phyloP scores from a whole-genome alignment of 2,329 filamentous ascomycete genomes.

The Fonsecaea erecta region DNA sequence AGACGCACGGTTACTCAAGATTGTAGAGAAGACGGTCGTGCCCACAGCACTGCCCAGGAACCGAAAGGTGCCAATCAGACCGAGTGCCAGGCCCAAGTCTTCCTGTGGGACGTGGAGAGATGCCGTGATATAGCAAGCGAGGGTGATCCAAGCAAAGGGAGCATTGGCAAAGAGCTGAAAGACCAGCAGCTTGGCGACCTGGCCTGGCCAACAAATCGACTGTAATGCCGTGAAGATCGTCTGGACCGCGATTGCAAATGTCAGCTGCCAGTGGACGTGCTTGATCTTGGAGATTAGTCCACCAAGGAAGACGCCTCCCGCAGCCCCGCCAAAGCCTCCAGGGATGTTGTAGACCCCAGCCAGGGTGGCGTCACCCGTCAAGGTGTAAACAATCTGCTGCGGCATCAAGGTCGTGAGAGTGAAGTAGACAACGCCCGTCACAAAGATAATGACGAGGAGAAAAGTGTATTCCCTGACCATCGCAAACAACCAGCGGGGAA shows the following conservation, averaged over 20 bases:
- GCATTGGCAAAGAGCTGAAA: conserved; percentile 12
- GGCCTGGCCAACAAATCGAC: not conserved
- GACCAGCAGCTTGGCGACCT: not conserved
- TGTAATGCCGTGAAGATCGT: not conserved
- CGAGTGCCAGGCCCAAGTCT: conserved; percentile 37
- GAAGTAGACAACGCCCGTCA: conserved; percentile 5
- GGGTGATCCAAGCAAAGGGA: conserved; percentile 15
- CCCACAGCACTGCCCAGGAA: conserved; percentile 35
- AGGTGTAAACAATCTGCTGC: conserved; percentile 1
- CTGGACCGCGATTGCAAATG: conserved; percentile 5
- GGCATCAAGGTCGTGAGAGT: not conserved
- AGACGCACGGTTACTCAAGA: conserved; percentile 26
- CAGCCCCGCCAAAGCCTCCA: conserved; percentile 27
- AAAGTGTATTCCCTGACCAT: conserved; percentile 1
- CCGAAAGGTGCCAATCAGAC: conserved; percentile 34
- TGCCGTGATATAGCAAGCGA: conserved; percentile 7
- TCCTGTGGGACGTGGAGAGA: conserved; percentile 27
- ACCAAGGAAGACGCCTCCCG: conserved; percentile 9
- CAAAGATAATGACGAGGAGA: conserved; percentile 9
- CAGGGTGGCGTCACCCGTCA: conserved; percentile 38
- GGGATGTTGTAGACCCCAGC: conserved; percentile 48
- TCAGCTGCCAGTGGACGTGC: conserved; percentile 11
- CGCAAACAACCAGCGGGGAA: not conserved
- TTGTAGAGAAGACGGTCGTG: conserved; percentile 36
- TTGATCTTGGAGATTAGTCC: conserved; percentile 11